These are phyloP conservation scores for Hypoxylon sp. DNA, from an alignment of 2,329 filamentous ascomycete species.

Conservation along the genomic window DNA sequence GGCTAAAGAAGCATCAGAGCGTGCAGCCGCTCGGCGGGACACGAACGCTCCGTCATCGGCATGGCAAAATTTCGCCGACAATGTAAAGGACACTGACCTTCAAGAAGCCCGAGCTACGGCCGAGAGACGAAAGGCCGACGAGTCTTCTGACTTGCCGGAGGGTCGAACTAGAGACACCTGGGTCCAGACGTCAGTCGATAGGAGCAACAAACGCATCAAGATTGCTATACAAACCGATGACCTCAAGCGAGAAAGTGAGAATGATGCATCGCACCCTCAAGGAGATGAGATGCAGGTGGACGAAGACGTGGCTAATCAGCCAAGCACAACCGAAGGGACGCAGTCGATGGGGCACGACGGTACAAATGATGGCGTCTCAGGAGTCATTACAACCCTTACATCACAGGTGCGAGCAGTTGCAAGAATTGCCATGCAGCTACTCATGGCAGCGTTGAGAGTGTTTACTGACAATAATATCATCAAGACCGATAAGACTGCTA, in stretches of 20 bases:
- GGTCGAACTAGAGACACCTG: constrained; percentile 58
- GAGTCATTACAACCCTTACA: constrained; percentile 38
- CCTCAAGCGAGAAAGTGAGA: constrained; percentile 10
- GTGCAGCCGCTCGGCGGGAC: constrained; percentile 45
- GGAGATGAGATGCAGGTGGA: constrained; percentile 39
- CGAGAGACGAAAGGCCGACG: constrained; percentile 52
- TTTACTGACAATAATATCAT: constrained; percentile 44
- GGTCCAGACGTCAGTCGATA: constrained; percentile 58
- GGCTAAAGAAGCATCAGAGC: constrained; percentile 48
- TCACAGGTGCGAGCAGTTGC: constrained; percentile 50
- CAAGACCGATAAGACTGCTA: constrained; percentile 36
- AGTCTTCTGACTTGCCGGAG: constrained; percentile 40
- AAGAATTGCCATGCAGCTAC: constrained; percentile 39
- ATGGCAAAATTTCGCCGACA: constrained; percentile 50
- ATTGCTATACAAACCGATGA: constrained; percentile 47
- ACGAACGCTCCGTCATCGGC: constrained; percentile 36
- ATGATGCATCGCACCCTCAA: constrained; percentile 1
- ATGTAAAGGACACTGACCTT: constrained; percentile 48
- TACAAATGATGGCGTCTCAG: constrained; percentile 24
- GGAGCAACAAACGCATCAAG: constrained; percentile 61
- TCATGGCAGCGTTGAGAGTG: constrained; percentile 43
- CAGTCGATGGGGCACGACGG: constrained; percentile 19
- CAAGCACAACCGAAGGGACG: constrained; percentile 16
- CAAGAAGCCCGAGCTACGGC: constrained; percentile 47
- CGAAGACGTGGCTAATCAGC: constrained; percentile 9